Evolutionary conservation across 2,329 filamentous ascomycete genomes (phyloP).

Genomic region (Fusarium tjaetaba): DNA sequence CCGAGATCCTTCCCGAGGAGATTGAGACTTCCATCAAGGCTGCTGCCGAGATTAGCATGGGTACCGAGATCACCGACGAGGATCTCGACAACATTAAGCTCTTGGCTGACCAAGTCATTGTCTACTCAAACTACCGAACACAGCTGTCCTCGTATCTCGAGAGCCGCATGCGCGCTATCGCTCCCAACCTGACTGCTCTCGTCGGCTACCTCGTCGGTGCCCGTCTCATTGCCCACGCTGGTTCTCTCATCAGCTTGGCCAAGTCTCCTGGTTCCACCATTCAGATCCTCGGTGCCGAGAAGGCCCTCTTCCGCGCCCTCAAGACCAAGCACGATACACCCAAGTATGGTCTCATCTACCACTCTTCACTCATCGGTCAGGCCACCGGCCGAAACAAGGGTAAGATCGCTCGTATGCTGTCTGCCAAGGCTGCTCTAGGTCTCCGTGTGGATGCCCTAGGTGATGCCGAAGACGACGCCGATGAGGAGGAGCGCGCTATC

Average conservation of each 20-base stretch:
- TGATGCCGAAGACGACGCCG: slow-evolving; percentile 69
- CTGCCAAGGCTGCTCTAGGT: slow-evolving; percentile 92
- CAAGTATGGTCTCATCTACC: slow-evolving; percentile 96
- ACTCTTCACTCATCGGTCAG: slow-evolving; percentile 93
- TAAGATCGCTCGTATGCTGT: slow-evolving; percentile 96
- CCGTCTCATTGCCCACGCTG: slow-evolving; percentile 92
- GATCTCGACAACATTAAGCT: slow-evolving; percentile 93
- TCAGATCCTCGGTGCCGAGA: slow-evolving; percentile 98
- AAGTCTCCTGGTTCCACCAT: slow-evolving; percentile 96
- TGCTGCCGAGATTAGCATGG: slow-evolving; percentile 97
- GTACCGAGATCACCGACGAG: slow-evolving; percentile 92
- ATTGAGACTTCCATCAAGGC: slow-evolving; percentile 92
- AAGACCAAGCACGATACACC: slow-evolving; percentile 99
- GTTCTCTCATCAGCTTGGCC: slow-evolving; percentile 92
- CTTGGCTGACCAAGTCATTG: slow-evolving; percentile 91
- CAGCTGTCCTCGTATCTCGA: slow-evolving; percentile 90
- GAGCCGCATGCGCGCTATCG: slow-evolving; percentile 95
- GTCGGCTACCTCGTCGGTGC: slow-evolving; percentile 95
- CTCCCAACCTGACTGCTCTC: slow-evolving; percentile 92
- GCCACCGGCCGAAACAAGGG: slow-evolving; percentile 99
- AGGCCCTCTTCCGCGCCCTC: slow-evolving; percentile 95
- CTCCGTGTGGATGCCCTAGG: slow-evolving; percentile 86
- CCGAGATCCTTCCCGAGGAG: slow-evolving; percentile 93
- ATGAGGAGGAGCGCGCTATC: slow-evolving; percentile 88
- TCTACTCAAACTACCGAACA: slow-evolving; percentile 88